phyloP scores from a whole-genome alignment of 257 asterid species.

The Paraleonurus japonicus region DNA sequence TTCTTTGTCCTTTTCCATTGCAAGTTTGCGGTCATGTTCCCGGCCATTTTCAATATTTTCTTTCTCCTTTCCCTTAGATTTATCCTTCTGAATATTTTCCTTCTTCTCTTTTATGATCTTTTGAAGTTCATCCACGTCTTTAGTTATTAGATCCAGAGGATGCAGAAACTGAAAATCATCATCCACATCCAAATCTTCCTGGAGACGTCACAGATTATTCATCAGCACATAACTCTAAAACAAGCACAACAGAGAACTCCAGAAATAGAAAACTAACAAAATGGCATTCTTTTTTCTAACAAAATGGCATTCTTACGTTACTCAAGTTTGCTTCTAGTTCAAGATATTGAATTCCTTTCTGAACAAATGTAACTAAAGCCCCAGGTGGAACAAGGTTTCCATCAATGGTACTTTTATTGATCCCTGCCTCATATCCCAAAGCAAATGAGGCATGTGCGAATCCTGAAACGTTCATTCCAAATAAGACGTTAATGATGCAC shows the following conservation, averaged over 20 bases:
- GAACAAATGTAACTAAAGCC: constrained; percentile 82
- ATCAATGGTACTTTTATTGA: constrained; percentile 67
- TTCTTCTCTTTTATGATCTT: constrained; percentile 76
- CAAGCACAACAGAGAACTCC: constrained; percentile 18
- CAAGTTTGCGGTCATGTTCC: constrained; percentile 53
- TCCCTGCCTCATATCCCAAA: constrained; percentile 91
- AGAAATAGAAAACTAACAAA: constrained; percentile 8
- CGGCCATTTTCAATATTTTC: constrained; percentile 50
- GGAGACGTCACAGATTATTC: constrained; percentile 38
- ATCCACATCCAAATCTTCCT: constrained; percentile 76
- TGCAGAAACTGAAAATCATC: constrained; percentile 85
- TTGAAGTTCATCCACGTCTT: constrained; percentile 74
- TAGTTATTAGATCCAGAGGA: constrained; percentile 90
- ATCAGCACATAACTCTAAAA: constrained; percentile 29
- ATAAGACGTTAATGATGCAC: constrained; percentile 12
- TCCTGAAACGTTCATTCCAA: constrained; percentile 47
- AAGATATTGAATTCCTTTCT: constrained; percentile 91
- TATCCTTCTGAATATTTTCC: constrained; percentile 58
- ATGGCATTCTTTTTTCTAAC: too few species aligned
- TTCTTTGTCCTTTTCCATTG: constrained; percentile 49
- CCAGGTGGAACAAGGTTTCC: constrained; percentile 94
- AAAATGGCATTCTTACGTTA: constrained; percentile 50
- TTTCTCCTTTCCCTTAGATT: constrained; percentile 66
- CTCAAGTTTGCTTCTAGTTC: constrained; percentile 87
- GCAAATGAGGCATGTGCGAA: constrained; percentile 87